phyloP scores from a whole-genome alignment of 2,329 filamentous ascomycete species.

The Alternaria hordeiaustralica region DNA sequence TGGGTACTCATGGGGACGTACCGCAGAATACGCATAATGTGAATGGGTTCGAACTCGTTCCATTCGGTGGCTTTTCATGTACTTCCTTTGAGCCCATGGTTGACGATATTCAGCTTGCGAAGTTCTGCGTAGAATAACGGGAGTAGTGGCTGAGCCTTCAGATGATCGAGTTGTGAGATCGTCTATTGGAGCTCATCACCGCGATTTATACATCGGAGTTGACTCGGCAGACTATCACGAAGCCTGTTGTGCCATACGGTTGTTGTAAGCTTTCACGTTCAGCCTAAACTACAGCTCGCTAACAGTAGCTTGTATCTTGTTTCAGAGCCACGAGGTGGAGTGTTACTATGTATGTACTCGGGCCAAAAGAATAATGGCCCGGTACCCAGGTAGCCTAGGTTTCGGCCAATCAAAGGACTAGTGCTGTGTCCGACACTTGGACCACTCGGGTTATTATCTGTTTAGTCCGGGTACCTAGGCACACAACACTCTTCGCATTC shows the following conservation, averaged over 20 bases:
- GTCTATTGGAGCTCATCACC: neutral
- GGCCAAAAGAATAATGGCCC: neutral
- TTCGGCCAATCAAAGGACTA: neutral
- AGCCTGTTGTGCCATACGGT: neutral
- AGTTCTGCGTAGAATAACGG: neutral
- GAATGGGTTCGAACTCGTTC: neutral
- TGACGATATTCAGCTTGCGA: neutral
- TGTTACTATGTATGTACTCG: neutral
- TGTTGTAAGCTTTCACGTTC: neutral
- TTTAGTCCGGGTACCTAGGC: neutral
- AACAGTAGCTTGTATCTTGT: neutral
- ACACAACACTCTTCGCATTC: neutral
- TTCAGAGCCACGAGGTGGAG: neutral
- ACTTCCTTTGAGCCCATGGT: neutral
- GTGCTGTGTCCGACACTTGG: neutral
- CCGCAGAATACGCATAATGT: neutral
- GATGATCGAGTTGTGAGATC: neutral
- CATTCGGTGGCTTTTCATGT: neutral
- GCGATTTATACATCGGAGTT: neutral
- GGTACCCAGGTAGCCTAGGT: neutral
- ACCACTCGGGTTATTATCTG: neutral
- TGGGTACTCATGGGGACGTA: neutral
- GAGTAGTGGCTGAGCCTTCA: neutral
- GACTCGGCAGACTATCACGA: neutral
- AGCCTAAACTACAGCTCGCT: neutral